Percentiles rank a stretch among this genome's conserved stretches.
phyloP scores from a whole-genome alignment of 2,329 filamentous ascomycete genomes.

The Beauveria medogensis region DNA sequence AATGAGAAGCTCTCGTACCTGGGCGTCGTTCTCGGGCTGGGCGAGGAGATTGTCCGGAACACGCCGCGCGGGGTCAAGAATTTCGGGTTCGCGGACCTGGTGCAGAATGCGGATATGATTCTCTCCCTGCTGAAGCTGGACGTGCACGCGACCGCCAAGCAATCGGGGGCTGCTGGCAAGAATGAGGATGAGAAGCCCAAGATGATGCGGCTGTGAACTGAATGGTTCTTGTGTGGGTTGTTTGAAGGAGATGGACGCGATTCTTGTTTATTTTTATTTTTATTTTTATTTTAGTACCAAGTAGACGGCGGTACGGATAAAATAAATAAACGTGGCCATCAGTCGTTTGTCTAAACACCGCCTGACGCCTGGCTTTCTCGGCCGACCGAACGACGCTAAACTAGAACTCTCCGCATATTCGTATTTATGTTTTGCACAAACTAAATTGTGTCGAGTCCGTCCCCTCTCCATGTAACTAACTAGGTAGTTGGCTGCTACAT shows the following conservation, averaged over 20 bases:
- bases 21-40: not conserved
- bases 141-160: no score
- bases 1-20: not conserved
- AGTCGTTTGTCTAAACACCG: no score
- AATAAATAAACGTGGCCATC: not conserved
- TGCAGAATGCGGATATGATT: no score
- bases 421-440: not conserved
- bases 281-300: no score
- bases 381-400: slow-evolving; percentile 7
- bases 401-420: not conserved
- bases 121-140: no score
- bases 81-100: not conserved
- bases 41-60: not conserved
- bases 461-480: not conserved
- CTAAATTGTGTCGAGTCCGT: not conserved
- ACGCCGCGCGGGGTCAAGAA: not conserved
- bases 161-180: no score
- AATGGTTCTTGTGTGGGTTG: no score
- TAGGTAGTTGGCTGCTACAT: not conserved
- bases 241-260: no score
- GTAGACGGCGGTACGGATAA: no score
- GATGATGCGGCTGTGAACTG: no score
- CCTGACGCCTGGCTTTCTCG: not conserved
- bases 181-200: no score
- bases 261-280: no score